Conservation (phyloP, 1,139 yeast genomes). For the Sugiyamaella sp. region DNA sequence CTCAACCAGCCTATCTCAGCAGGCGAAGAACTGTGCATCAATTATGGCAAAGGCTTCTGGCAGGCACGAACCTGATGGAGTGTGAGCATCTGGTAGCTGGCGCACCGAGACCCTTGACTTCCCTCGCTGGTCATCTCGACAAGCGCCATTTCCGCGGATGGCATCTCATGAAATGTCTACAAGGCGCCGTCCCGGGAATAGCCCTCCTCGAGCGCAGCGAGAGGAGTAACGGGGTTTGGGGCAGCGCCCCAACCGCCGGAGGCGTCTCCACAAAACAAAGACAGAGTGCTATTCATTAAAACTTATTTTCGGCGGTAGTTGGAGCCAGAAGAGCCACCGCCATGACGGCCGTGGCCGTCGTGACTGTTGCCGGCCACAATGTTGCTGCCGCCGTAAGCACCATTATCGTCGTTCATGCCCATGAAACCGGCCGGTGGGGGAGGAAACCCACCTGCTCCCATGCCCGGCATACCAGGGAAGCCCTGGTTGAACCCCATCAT, state of each 20-base stretch:
- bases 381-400: conserved; percentile 17
- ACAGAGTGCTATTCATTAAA: neutral
- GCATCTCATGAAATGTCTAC: too few species aligned
- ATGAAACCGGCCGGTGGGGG: conserved; percentile 16
- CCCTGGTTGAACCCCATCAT: conserved; percentile 30
- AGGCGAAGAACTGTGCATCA: conserved; percentile 36
- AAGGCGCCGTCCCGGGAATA: neutral
- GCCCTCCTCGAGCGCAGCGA: neutral
- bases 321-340: neutral
- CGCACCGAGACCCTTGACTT: conserved; percentile 3
- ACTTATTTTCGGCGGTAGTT: conserved; percentile 13
- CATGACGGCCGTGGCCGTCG: conserved; percentile 1
- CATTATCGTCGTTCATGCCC: conserved; percentile 12
- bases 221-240: neutral
- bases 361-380: conserved; percentile 13
- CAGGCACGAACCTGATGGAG: conserved; percentile 16
- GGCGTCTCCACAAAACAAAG: too few species aligned
- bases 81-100: conserved; percentile 15
- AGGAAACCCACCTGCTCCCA: conserved; percentile 39
- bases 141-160: too few species aligned
- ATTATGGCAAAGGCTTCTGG: conserved; percentile 39
- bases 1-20: conserved; percentile 29
- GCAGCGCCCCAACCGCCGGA: neutral
- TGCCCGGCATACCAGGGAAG: conserved; percentile 29
- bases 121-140: too few species aligned